phyloP scores from a whole-genome alignment of 2,329 filamentous ascomycete species.

The Xylariaceae sp. region DNA sequence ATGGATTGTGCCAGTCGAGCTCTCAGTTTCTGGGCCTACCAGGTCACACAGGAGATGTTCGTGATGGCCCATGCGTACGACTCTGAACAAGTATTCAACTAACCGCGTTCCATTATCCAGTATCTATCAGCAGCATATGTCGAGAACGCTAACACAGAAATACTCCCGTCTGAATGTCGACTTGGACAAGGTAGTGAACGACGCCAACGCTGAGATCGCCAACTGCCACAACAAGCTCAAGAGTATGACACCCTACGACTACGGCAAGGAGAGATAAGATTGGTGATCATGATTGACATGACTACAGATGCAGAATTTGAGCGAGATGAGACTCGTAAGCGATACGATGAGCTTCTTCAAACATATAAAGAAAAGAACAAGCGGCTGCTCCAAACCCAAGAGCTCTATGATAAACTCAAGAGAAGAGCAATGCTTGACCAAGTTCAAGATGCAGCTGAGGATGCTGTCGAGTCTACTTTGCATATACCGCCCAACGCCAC shows the following conservation, averaged over 20 bases:
- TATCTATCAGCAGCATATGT: conserved; percentile 72
- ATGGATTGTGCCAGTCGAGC: conserved; percentile 83
- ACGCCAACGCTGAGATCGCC: conserved; percentile 70
- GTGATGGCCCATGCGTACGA: conserved; percentile 17
- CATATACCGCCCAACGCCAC: conserved; percentile 24
- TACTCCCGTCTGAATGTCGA: conserved; percentile 61
- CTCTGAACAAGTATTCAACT: neutral
- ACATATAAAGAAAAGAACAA: conserved; percentile 67
- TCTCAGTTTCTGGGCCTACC: conserved; percentile 82
- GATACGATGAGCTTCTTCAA: conserved; percentile 67
- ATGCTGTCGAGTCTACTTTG: conserved; percentile 42
- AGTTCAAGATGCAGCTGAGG: conserved; percentile 51
- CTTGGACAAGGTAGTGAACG: conserved; percentile 68
- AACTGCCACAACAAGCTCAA: conserved; percentile 61
- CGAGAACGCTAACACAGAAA: conserved; percentile 68
- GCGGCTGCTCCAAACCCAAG: conserved; percentile 65
- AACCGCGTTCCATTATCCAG: conserved; percentile 35
- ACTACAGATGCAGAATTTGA: conserved; percentile 52
- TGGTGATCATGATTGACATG: too few species aligned
- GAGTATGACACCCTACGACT: conserved; percentile 40
- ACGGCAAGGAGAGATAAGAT: too few species aligned
- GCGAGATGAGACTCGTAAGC: conserved; percentile 60
- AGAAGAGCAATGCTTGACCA: conserved; percentile 51
- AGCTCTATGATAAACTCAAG: conserved; percentile 59
- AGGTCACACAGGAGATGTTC: conserved; percentile 78